Evolutionary conservation across 2,329 filamentous ascomycete genomes (phyloP).

Genomic region (Xylariales sp.): DNA sequence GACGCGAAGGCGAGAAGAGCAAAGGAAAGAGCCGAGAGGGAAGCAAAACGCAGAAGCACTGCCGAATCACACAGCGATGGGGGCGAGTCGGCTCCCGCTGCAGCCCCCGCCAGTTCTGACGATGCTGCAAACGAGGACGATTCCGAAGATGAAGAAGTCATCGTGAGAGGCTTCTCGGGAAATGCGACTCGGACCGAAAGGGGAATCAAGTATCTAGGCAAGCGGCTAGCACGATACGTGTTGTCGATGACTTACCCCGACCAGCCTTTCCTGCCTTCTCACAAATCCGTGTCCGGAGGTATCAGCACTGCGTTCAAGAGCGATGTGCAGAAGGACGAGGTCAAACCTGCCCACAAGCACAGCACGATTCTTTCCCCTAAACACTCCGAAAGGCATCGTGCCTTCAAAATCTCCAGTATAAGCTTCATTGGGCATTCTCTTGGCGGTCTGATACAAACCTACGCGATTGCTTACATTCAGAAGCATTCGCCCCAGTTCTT

Average conservation of each 20-base stretch:
- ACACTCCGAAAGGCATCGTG: slow-evolving; percentile 35
- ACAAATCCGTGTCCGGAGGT: slow-evolving; percentile 44
- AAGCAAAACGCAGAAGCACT: slow-evolving; percentile 13
- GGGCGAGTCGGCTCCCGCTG: slow-evolving; percentile 8
- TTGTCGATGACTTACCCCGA: slow-evolving; percentile 89
- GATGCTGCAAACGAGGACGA: slow-evolving; percentile 44
- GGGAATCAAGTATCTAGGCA: slow-evolving; percentile 95
- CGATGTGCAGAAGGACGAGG: slow-evolving; percentile 36
- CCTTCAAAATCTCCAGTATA: slow-evolving; percentile 88
- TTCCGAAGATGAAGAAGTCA: slow-evolving; percentile 75
- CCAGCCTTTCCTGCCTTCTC: slow-evolving; percentile 74
- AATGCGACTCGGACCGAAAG: slow-evolving; percentile 90
- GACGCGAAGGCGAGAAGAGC: slow-evolving; percentile 61
- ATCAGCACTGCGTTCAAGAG: slow-evolving; percentile 33
- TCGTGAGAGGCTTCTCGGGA: slow-evolving; percentile 84
- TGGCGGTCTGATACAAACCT: slow-evolving; percentile 85
- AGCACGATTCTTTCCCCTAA: slow-evolving; percentile 52
- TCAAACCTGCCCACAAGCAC: slow-evolving; percentile 51
- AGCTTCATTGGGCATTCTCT: slow-evolving; percentile 93
- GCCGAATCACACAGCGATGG: slow-evolving; percentile 16
- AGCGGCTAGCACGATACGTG: slow-evolving; percentile 87
- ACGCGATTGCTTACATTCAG: slow-evolving; percentile 93
- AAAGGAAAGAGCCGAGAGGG: slow-evolving; percentile 36
- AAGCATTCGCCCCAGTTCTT: slow-evolving; percentile 95
- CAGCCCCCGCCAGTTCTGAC: too few species aligned